Percentiles rank a stretch among this genome's conserved stretches.
phyloP scores from a whole-genome alignment of 1,139 yeast species.

The Saccharomyces hybrid region DNA sequence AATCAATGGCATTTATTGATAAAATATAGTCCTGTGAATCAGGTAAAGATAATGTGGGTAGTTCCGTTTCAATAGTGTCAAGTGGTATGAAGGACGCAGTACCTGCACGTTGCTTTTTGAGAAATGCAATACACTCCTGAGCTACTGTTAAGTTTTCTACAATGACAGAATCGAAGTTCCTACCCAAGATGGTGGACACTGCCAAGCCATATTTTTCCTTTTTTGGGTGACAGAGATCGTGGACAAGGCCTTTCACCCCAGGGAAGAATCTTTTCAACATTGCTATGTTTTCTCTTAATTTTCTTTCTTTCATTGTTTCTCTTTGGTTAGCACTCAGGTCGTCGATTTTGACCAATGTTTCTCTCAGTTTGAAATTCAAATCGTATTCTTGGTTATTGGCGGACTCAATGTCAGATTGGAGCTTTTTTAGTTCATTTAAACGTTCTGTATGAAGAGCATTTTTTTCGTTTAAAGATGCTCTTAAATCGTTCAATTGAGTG shows the following conservation, averaged over 20 bases:
- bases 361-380: conserved; percentile 55
- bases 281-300: conserved; percentile 62
- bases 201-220: conserved; percentile 72
- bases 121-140: conserved; percentile 69
- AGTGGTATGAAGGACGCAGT: conserved; percentile 83
- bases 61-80: conserved; percentile 64
- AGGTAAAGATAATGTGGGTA: conserved; percentile 28
- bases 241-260: conserved; percentile 72
- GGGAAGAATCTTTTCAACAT: conserved; percentile 66
- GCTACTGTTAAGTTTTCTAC: conserved; percentile 76
- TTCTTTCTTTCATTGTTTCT: conserved; percentile 64
- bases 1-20: conserved; percentile 65
- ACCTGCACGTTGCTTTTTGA: conserved; percentile 83
- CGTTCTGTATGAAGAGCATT: conserved; percentile 38
- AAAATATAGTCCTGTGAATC: conserved; percentile 23
- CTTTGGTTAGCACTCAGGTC: conserved; percentile 70
- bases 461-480: conserved; percentile 40
- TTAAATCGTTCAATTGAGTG: conserved; percentile 34
- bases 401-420: conserved; percentile 30
- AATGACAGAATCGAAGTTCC: conserved; percentile 70
- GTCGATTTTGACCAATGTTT: conserved; percentile 53
- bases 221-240: conserved; percentile 74
- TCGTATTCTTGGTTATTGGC: conserved; percentile 39
- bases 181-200: conserved; percentile 71
- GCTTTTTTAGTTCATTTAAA: conserved; percentile 32